Evolutionary conservation across 2,329 filamentous ascomycete species (phyloP), one percentile per base, ranked within the genome.

Genomic region (Neophaeococcomyces aloes): DNA sequence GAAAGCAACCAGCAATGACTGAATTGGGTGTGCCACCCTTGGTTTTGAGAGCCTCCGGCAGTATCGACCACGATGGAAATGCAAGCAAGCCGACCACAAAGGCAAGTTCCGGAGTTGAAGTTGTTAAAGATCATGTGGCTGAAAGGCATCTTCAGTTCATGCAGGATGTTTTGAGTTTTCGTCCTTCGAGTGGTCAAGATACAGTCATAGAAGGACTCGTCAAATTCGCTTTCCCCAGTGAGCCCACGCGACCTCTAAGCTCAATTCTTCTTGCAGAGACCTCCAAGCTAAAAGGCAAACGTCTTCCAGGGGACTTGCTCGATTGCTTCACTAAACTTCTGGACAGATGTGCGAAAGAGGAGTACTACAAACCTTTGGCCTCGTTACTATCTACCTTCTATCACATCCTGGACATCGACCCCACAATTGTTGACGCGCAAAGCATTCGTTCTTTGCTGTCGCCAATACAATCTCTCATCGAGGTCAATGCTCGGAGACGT

Each of bases 121-220:
- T 51, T 30, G 32, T 48, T 10, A 53, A 49, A 29, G 49, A 56
- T 34, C 50, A 49, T 38, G 38, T 43, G 25, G 50, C 57, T 30
- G 50, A 59, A 41, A 51, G 49, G 30, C 57, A 61, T 43, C 45
- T 61, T 15, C 56, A 57, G 14, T 65, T 74, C 41, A 62, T 79
- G 42, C 75, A 76, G 55, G 66, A 62, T 10, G 61, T 80, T 29
- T 59, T 80, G 19, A 71, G 74, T 42, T 73, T 79, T 52, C 67
- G 65, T n/a, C 66, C 68, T n/a, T 61, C 59, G 13, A 65, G 65
- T 19, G 62, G 65, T 30, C 61, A 66, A 34, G 64, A 72, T 27
- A 66, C 69, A 31, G 69, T 74, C 18, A 58, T 81, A 2, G 76
- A 80, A 57, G 63, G 68, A 1, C 62, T 81, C 46, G 60, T 70